Conservation (phyloP, 2,329 filamentous ascomycete species). For the Dryadomyces quercus-mongolicae region DNA sequence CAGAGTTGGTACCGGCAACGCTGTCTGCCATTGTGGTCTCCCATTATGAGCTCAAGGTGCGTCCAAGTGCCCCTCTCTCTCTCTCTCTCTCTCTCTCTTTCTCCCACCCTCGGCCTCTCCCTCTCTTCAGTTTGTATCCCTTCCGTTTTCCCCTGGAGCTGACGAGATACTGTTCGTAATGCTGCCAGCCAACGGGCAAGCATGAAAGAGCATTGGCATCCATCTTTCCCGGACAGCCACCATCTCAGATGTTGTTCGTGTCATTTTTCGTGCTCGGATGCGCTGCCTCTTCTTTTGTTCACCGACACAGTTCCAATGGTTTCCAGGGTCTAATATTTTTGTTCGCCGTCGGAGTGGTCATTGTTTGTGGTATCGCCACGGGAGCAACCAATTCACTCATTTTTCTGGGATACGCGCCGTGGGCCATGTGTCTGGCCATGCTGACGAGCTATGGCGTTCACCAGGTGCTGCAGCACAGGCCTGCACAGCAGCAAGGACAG, state of each 20-base stretch:
- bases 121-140: not conserved
- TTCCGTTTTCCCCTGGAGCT: not conserved
- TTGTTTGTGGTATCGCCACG: slow-evolving; percentile 14
- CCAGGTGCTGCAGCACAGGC: not conserved
- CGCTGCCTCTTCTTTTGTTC: slow-evolving; percentile 23
- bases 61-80: not conserved
- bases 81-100: too few relatives aligned
- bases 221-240: slow-evolving; percentile 17
- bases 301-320: slow-evolving; percentile 20
- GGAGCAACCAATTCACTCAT: slow-evolving; percentile 18
- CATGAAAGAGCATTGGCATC: not conserved
- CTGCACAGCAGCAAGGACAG: not conserved
- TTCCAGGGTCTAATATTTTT: slow-evolving; percentile 21
- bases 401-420: slow-evolving; percentile 22
- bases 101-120: too few relatives aligned
- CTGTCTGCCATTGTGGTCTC: not conserved
- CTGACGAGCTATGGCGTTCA: slow-evolving; percentile 12
- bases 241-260: slow-evolving; percentile 20
- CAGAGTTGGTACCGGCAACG: not conserved
- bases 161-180: not conserved
- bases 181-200: not conserved
- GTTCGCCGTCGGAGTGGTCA: slow-evolving; percentile 13
- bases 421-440: slow-evolving; percentile 24
- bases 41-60: not conserved
- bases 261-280: slow-evolving; percentile 23